Base-by-base conservation (phyloP, 768 basidiomycete genomes). In the Galerina marginata region DNA sequence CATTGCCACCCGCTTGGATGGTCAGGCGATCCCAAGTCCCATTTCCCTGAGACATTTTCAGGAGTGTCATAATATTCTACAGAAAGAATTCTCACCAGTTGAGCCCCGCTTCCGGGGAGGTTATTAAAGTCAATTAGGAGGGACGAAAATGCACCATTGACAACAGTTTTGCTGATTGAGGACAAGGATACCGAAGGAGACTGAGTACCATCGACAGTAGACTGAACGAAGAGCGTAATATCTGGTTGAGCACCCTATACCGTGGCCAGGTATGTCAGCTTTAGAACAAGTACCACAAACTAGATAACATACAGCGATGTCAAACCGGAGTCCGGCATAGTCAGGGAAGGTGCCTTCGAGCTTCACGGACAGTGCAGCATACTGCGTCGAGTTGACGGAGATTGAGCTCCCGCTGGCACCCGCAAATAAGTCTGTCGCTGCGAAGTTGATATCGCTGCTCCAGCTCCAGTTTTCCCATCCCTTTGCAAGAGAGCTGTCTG, bases 381-480 rank as follows among this genome's bases (percentile, higher is more conserved):
- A 85, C 25, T 75, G 75, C 1, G 58, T 45, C 2, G 83, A 83
- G 66, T 71, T 78, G 47, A 81, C 75, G 26, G 76, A 80, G 52
- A 83, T 75, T 49, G 77, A 80, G 43, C 78, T 77, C 37, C 78
- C 78, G 67, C 76, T 79, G 3, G 72, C 65, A 10, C 82, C 82
- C 50, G 75, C 70, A 43, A 74, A 69, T 15, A 80, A 52, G 63
- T 81, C 81, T 4, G 81, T 82, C 7, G 81, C 79, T 16, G 72
- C 79, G 57, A 74, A 82, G 68, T 79, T 66, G 52, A 82, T 71
- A 36, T 66, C 72, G 40, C 73, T 77, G 59, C 77, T 72, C 83
- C 83, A 84, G 59, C 79, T 80, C 83, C 83, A 84, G 69, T 84
- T 74, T 58, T 84, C 76, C 82, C 82, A 83, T 15, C 78, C 80